phyloP scores from a whole-genome alignment of 306 rosid species.

The Lathyrus tuberosus region DNA sequence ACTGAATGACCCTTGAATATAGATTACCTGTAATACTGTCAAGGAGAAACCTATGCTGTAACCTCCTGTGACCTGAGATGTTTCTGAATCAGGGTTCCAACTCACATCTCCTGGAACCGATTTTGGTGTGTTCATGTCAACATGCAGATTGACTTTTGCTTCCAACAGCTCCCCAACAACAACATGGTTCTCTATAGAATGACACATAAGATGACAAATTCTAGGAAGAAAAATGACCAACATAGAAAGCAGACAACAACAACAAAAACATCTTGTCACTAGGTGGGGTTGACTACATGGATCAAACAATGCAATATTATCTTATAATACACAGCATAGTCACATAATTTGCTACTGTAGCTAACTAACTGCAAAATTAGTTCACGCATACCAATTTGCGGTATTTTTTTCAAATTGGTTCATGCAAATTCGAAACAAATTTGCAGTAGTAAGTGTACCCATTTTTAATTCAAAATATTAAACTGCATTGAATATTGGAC shows the following conservation, averaged over 20 bases:
- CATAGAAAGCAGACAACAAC: slow-evolving; percentile 17
- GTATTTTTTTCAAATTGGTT: no score
- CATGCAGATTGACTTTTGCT: slow-evolving; percentile 65
- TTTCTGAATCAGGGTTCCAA: slow-evolving; percentile 86
- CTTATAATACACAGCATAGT: neutral
- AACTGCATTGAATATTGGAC: no score
- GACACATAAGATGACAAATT: slow-evolving; percentile 40
- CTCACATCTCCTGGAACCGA: slow-evolving; percentile 69
- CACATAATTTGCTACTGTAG: no score
- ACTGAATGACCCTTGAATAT: slow-evolving; percentile 20
- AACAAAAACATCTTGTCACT: slow-evolving; percentile 5
- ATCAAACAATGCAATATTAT: slow-evolving; percentile 8
- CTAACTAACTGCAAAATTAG: no score
- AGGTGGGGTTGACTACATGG: slow-evolving; percentile 6
- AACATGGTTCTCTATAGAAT: slow-evolving; percentile 83
- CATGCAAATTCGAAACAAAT: no score
- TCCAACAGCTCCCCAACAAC: slow-evolving; percentile 92
- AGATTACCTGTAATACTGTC: slow-evolving; percentile 88
- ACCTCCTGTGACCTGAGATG: slow-evolving; percentile 93
- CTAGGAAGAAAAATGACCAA: slow-evolving; percentile 28
- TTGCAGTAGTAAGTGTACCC: no score
- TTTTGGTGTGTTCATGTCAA: slow-evolving; percentile 76
- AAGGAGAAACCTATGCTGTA: slow-evolving; percentile 92
- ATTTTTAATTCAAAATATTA: no score
- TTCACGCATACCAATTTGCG: no score